phyloP scores from a whole-genome alignment of 129 eudicot species.

The Solidago caesia region DNA sequence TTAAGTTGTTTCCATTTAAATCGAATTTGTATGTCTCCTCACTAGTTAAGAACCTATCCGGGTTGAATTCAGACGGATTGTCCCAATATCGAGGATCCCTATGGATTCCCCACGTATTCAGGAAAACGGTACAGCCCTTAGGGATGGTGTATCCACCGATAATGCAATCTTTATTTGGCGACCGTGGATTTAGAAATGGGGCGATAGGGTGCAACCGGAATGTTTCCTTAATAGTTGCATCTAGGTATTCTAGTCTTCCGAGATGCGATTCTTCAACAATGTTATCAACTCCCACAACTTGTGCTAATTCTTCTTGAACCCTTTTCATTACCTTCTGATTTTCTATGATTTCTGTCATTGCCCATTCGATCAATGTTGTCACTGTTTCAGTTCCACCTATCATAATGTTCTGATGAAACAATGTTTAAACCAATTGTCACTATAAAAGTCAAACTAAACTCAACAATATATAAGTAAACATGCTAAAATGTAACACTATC shows the following conservation, averaged over 20 bases:
- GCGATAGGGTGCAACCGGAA: not conserved
- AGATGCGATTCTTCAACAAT: not conserved
- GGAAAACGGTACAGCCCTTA: not conserved
- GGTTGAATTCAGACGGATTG: not conserved
- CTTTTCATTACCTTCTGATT: not conserved
- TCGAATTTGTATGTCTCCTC: not conserved
- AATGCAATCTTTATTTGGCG: not conserved
- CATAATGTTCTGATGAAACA: not conserved
- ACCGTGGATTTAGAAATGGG: not conserved
- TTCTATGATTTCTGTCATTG: not conserved
- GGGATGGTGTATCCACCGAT: not conserved
- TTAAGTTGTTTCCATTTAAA: not conserved
- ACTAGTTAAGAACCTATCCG: not conserved
- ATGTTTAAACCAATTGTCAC: not conserved
- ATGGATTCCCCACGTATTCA: not conserved
- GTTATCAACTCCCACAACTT: not conserved
- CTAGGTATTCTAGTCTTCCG: not conserved
- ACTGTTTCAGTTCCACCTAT: not conserved
- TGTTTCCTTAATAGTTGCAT: not conserved
- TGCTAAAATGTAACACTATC: too few species aligned
- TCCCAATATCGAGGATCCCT: not conserved
- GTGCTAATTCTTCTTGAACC: not conserved
- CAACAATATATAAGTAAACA: too few species aligned
- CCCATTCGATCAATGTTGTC: not conserved
- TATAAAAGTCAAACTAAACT: not conserved